Percentiles rank a stretch among this genome's conserved stretches.
Conservation (phyloP, 306 rosid species). For the Amphicarpaea edgeworthii region DNA sequence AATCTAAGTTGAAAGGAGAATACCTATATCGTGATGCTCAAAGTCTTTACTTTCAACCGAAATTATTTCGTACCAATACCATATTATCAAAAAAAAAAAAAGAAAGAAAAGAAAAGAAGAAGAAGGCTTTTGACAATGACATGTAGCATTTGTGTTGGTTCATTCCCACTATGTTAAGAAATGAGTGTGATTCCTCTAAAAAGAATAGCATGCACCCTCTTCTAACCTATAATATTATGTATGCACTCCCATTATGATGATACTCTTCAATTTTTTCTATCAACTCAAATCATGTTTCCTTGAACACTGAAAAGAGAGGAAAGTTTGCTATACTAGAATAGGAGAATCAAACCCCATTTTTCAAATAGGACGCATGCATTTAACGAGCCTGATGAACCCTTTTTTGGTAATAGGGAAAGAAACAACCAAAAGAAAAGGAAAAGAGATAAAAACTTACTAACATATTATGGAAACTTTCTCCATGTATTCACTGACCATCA, state of each 20-base stretch:
- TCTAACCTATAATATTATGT: neutral
- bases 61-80: too few species aligned
- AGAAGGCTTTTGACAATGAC: too few species aligned
- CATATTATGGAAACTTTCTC: slow-evolving; percentile 11
- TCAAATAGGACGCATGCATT: slow-evolving; percentile 10
- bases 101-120: too few species aligned
- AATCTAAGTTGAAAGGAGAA: too few species aligned
- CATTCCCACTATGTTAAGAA: slow-evolving; percentile 39
- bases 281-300: slow-evolving; percentile 22
- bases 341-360: neutral
- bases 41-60: too few species aligned
- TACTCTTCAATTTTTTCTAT: neutral
- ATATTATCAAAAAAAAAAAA: too few species aligned
- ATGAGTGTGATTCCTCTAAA: slow-evolving; percentile 43
- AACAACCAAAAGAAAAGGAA: neutral
- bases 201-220: slow-evolving; percentile 33
- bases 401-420: neutral
- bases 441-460: neutral
- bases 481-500: neutral
- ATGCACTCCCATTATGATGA: slow-evolving; percentile 13
- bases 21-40: too few species aligned
- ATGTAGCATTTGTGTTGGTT: slow-evolving; percentile 43
- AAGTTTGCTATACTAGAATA: slow-evolving; percentile 9
- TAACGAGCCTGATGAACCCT: slow-evolving; percentile 16
- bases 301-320: slow-evolving; percentile 21